A percentile compares a stretch with the other conserved stretches of the same genome.
phyloP scores from a whole-genome alignment of 305 asterid genomes.

The Fraxinus latifolia region DNA sequence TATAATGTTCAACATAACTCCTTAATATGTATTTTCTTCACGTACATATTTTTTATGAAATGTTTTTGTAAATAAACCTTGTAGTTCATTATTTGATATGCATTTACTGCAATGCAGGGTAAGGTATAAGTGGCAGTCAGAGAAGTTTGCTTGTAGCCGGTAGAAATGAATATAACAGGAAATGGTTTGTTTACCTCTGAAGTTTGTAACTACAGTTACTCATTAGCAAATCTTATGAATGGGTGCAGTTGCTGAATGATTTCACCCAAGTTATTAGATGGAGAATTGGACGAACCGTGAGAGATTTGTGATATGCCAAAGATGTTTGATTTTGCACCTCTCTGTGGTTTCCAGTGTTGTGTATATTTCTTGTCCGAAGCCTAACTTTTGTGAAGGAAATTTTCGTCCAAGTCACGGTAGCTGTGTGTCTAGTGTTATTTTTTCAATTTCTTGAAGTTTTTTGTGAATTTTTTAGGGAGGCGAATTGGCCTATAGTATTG shows the following conservation, averaged over 20 bases:
- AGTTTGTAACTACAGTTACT: not conserved
- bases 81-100: not conserved
- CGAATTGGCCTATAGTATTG: constrained; percentile 30
- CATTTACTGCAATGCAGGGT: not conserved
- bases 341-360: constrained; percentile 26
- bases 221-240: not conserved
- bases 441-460: not conserved
- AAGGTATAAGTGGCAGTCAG: constrained; percentile 37
- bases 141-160: constrained; percentile 33
- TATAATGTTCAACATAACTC: not conserved
- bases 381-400: constrained; percentile 9
- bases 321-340: constrained; percentile 27
- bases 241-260: not conserved
- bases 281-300: constrained; percentile 6
- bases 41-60: not conserved
- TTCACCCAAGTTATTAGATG: constrained; percentile 15
- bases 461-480: constrained; percentile 8
- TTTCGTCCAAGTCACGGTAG: constrained; percentile 3
- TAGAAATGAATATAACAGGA: constrained; percentile 25
- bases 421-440: constrained; percentile 23
- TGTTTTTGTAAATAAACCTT: not conserved
- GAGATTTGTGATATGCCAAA: constrained; percentile 3
- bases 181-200: constrained; percentile 1
- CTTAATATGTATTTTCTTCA: not conserved
- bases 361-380: constrained; percentile 24